Evolutionary conservation across 768 basidiomycete genomes (phyloP), one percentile per base, ranked within the genome.

Genomic region (Boletus eberwhitei): DNA sequence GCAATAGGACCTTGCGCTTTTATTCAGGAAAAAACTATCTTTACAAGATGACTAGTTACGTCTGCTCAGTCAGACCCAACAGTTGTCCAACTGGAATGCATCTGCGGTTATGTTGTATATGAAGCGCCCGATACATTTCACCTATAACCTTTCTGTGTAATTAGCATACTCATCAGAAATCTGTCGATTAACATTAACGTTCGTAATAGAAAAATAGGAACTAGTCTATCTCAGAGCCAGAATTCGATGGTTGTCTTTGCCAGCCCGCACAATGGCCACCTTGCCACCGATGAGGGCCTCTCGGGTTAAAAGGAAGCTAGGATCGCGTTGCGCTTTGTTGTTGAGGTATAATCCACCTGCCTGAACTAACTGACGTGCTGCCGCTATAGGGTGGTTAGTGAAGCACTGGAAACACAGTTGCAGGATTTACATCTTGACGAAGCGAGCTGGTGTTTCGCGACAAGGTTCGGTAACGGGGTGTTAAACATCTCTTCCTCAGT

Each of bases 321-420:
- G 56, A 56, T 86, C 83, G n/a, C 69, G 69, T 29, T 91, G 75
- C 8, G 78, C 76, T 5, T 62, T 52, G 48, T 85, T 84, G 67
- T 96, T 94, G 36, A 90, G 61, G 65, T 88, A 89, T 14, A 93
- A 71, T 9, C 90, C 91, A 24, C 84, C 82, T 1, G 81, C 77
- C 43, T 78, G 67, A 29, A 88, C 76, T 17, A 92, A 76, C 34
- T 79, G 76, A 38, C 78, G 77, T 1, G 88, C 87, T 42, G 83
- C 85, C 54, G 82, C 90, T 91, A 59, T 26, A 35, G 31, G 22
- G 41, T n/a, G 40, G 34, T 67, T 34, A 64, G 52, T 50, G 6
- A 17, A 44, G 26, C 29, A 29, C 24, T 7, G 36, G 50, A 50
- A 11, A 38, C 19, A 42, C 48, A 41, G 35, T 37, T 29, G 45